Evolutionary conservation across 768 basidiomycete genomes (phyloP), one percentile per base, ranked within the genome.

Genomic region (Epithele typhae): DNA sequence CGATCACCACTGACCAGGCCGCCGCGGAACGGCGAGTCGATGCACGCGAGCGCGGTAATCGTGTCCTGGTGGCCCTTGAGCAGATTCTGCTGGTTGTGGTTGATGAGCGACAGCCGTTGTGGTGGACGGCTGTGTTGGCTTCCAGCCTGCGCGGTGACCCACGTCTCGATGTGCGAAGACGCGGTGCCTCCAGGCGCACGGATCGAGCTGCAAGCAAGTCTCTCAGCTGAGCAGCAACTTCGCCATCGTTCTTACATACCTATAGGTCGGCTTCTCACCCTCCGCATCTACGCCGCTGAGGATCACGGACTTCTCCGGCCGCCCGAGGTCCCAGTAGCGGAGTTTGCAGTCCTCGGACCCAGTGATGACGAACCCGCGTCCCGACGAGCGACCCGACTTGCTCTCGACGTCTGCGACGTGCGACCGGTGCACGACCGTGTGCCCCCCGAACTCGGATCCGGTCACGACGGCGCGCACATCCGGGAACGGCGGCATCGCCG

Each of bases 1-100:
- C 91, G 75, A 63, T 98, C 95, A 2, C 88, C 95, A 52, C 87
- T 92, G n/a, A 97, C 78, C 37, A 96, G 77, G 1, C 92, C 89
- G 21, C 92, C 92, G 45, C 89, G 78, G 67, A 97, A 97, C 1
- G 95, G 92, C 1, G 93, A 85, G 53, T 96, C 92, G 43, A 99
- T 82, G 53, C 86, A 88, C 0, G 81, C 82, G 27, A 99, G 65
- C 2, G 87, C 82, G 5, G 88, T 92, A 17, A 98, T 80, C 2
- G 92, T 81, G 60, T 98, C 94, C 55, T 92, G 91, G 60, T 98
- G 96, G 5, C 86, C 77, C 61, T 82, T 84, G 25, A 97, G 70
- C 18, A 96, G 70, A 43, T 84, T 85, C 59, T 93, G 84, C 59
- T 95, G 91, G 59, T 82, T 87, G 40, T 87, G 78, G 12, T 82